Evolutionary conservation across 139 green algal species (phyloP).

Genomic region (Parachlorella kessleri): DNA sequence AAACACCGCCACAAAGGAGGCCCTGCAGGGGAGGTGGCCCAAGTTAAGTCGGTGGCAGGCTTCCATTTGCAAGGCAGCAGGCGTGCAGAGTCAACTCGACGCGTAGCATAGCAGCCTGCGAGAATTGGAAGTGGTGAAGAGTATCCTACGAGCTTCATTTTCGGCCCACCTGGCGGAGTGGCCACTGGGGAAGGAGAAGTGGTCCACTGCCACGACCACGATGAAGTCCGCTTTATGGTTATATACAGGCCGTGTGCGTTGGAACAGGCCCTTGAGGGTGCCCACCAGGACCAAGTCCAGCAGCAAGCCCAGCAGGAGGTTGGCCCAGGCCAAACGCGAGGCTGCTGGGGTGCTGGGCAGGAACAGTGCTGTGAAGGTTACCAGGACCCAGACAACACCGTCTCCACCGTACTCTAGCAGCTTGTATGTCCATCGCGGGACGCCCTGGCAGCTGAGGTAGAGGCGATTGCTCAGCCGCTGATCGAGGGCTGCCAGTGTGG

Average conservation of each 20-base stretch:
- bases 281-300: conserved; percentile 60
- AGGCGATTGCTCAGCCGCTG: conserved; percentile 4
- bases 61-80: conserved; percentile 2
- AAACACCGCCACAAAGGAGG: conserved; percentile 53
- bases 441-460: conserved; percentile 1
- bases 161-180: conserved; percentile 51
- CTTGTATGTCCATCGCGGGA: conserved; percentile 45
- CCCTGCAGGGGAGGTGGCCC: conserved; percentile 32
- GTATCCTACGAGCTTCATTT: too few relatives aligned
- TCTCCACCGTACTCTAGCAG: conserved; percentile 57
- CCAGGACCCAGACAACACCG: conserved; percentile 54
- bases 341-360: conserved; percentile 9
- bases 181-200: conserved; percentile 63
- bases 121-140: too few relatives aligned
- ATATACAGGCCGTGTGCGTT: conserved; percentile 54
- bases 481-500: background rate
- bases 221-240: conserved; percentile 57
- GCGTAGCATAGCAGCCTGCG: too few relatives aligned
- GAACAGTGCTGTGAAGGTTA: background rate
- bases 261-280: conserved; percentile 42
- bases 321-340: conserved; percentile 12
- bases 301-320: conserved; percentile 51
- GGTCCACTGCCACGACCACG: conserved; percentile 64
- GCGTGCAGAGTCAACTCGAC: too few relatives aligned
- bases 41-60: background rate